Percentiles rank a stretch among this genome's conserved stretches.
Evolutionary conservation across 2,329 filamentous ascomycete species (phyloP).

Genomic region (Diplodia corticola): DNA sequence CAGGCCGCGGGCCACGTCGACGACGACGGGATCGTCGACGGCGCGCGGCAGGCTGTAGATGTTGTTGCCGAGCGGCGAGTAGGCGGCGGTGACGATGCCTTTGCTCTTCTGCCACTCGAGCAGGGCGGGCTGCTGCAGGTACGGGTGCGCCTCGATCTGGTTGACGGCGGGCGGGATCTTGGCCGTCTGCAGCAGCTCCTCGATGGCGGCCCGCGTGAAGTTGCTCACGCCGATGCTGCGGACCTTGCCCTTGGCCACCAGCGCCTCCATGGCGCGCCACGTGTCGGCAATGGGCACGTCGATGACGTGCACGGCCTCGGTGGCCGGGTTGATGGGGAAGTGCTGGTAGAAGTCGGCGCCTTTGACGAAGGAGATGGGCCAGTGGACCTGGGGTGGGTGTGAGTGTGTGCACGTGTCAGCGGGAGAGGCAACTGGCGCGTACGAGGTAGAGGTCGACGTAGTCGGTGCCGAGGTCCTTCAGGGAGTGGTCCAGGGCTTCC

Average conservation of each 20-base stretch:
- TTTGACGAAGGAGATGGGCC: conserved; percentile 65
- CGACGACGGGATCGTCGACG: conserved; percentile 70
- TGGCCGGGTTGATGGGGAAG: conserved; percentile 58
- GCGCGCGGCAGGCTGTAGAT: conserved; percentile 63
- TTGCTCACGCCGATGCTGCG: conserved; percentile 43
- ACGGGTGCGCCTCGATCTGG: conserved; percentile 68
- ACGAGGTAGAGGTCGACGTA: conserved; percentile 61
- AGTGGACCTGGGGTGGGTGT: conserved; percentile 53
- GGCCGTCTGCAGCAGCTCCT: conserved; percentile 29
- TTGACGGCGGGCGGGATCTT: conserved; percentile 53
- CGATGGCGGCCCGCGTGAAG: conserved; percentile 28
- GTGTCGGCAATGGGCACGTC: conserved; percentile 44
- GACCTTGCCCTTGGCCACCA: conserved; percentile 45
- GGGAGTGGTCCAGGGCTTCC: conserved; percentile 55
- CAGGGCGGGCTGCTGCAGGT: conserved; percentile 63
- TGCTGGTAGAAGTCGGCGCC: conserved; percentile 69
- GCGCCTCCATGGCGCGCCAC: conserved; percentile 43
- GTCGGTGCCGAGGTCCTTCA: conserved; percentile 60
- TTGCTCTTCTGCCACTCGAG: conserved; percentile 54
- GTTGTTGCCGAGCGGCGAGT: conserved; percentile 57
- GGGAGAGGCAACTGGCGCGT: background rate
- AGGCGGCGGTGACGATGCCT: conserved; percentile 50
- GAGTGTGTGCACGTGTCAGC: conserved; percentile 34
- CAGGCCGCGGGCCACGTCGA: conserved; percentile 67
- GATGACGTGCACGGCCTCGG: conserved; percentile 44